A percentile compares a stretch with the other conserved stretches of the same genome.
Evolutionary conservation across 2,329 filamentous ascomycete species (phyloP).

Genomic region (Trichoderma sp.): DNA sequence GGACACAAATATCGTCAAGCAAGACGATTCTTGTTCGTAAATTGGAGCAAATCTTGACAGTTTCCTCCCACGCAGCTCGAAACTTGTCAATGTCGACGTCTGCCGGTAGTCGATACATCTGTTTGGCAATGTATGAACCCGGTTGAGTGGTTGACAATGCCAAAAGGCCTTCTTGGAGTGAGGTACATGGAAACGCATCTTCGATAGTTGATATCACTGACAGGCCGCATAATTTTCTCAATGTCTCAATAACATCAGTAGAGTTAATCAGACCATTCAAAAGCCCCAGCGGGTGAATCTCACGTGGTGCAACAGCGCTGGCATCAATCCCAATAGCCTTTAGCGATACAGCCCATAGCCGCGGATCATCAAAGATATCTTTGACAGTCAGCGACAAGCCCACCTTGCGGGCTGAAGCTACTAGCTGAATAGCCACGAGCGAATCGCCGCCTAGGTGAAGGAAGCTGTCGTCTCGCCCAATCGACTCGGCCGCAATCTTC

Average conservation of each 20-base stretch:
- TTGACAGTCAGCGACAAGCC: slow-evolving; percentile 1
- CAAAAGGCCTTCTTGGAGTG: slow-evolving; percentile 39
- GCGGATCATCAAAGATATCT: slow-evolving; percentile 22
- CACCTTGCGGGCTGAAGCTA: not conserved
- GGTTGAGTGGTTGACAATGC: slow-evolving; percentile 30
- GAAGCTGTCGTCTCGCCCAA: slow-evolving; percentile 32
- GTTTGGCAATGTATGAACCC: slow-evolving; percentile 22
- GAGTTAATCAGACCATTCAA: not conserved
- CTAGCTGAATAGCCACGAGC: slow-evolving; percentile 26
- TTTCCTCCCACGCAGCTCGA: slow-evolving; percentile 26
- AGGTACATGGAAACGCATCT: slow-evolving; percentile 35
- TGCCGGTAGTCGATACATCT: slow-evolving; percentile 31
- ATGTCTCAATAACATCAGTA: not conserved
- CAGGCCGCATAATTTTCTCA: not conserved
- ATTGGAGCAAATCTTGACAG: not conserved
- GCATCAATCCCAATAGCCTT: not conserved
- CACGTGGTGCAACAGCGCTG: too few species aligned
- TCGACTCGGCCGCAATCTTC: slow-evolving; percentile 18
- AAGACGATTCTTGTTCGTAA: slow-evolving; percentile 13
- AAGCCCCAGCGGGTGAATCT: not conserved
- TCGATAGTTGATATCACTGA: slow-evolving; percentile 10
- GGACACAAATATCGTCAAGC: not conserved
- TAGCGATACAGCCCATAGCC: not conserved
- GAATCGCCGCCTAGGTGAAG: slow-evolving; percentile 30
- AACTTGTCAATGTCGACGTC: slow-evolving; percentile 20